Percentiles rank a stretch among this genome's conserved stretches.
These are phyloP conservation scores for Wickerhamiella hasegawae DNA, from an alignment of 805 yeast genomes.

Conservation along the genomic window DNA sequence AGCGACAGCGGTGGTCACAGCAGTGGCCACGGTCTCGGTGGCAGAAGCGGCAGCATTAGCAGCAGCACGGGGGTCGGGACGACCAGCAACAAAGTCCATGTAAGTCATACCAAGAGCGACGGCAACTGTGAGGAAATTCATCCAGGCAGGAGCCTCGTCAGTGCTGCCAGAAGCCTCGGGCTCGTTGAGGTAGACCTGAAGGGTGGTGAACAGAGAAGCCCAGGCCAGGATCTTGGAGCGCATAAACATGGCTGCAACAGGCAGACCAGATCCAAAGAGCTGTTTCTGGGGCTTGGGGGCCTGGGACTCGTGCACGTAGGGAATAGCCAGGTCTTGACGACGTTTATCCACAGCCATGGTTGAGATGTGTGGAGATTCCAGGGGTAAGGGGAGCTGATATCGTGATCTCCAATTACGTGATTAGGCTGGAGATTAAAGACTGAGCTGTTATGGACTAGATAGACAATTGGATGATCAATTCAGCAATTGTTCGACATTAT, in stretches of 20 bases:
- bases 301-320: slow-evolving; percentile 18
- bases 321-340: slow-evolving; percentile 19
- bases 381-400: too few species aligned
- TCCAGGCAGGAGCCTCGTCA: slow-evolving; percentile 18
- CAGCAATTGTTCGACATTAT: slow-evolving; percentile 3
- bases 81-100: slow-evolving; percentile 22
- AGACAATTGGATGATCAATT: background rate
- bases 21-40: slow-evolving; percentile 2
- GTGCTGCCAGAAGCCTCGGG: slow-evolving; percentile 13
- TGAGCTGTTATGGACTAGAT: too few species aligned
- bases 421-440: too few species aligned
- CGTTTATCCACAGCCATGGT: slow-evolving; percentile 10
- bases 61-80: slow-evolving; percentile 6
- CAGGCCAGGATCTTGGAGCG: slow-evolving; percentile 23
- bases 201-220: slow-evolving; percentile 23
- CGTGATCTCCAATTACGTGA: too few species aligned
- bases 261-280: slow-evolving; percentile 19
- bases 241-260: slow-evolving; percentile 25
- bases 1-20: background rate
- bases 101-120: slow-evolving; percentile 21
- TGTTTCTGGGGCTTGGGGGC: slow-evolving; percentile 11
- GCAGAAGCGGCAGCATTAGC: slow-evolving; percentile 2
- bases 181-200: slow-evolving; percentile 21
- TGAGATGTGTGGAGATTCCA: background rate
- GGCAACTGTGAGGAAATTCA: slow-evolving; percentile 17